These are phyloP conservation scores for Melampsora americana DNA, from an alignment of 1,284 basidiomycete species.

Conservation along the genomic window DNA sequence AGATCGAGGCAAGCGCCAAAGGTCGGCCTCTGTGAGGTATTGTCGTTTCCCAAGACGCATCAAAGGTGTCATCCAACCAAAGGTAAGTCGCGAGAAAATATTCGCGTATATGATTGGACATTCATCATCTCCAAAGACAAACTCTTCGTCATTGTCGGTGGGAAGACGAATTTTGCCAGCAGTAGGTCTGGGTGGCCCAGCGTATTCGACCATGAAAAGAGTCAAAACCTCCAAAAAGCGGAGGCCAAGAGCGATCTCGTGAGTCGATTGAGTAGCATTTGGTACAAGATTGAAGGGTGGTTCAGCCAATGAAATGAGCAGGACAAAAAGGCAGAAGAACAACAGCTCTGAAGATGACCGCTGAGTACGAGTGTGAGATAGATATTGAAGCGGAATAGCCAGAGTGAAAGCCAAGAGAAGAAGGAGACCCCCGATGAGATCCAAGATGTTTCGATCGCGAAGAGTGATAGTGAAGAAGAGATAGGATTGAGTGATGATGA, in stretches of 20 bases:
- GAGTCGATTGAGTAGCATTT: constrained; percentile 50
- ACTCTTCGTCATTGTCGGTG: constrained; percentile 47
- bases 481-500: no score
- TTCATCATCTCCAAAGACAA: constrained; percentile 60
- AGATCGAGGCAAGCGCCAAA: constrained; percentile 55
- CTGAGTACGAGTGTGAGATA: constrained; percentile 66
- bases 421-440: neutral
- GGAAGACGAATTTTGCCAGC: constrained; percentile 47
- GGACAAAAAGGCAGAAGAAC: constrained; percentile 77
- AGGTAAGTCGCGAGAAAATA: constrained; percentile 60
- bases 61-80: constrained; percentile 74
- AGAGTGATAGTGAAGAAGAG: no score
- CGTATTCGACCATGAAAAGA: constrained; percentile 67
- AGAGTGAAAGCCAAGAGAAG: constrained; percentile 1
- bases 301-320: constrained; percentile 62
- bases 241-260: constrained; percentile 59
- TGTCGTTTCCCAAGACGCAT: constrained; percentile 58
- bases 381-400: constrained; percentile 31
- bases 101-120: constrained; percentile 77
- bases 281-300: constrained; percentile 62
- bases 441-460: neutral
- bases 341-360: constrained; percentile 73
- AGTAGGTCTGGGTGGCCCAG: constrained; percentile 65
- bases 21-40: constrained; percentile 54
- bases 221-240: constrained; percentile 60